phyloP scores from a whole-genome alignment of 2,329 filamentous ascomycete species.

The Polytolypa hystricis region DNA sequence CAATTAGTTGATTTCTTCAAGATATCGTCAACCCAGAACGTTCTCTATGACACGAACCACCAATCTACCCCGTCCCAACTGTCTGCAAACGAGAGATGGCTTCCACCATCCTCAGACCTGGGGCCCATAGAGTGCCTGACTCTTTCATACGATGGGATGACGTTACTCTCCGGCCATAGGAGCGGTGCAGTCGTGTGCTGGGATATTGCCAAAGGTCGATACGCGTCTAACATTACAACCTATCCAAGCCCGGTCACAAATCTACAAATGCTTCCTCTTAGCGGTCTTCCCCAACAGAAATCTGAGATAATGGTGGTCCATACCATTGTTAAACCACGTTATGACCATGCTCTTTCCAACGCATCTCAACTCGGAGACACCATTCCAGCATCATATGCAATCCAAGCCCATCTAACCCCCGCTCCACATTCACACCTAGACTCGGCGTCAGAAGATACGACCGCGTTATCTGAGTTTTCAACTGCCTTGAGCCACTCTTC shows the following conservation, averaged over 20 bases:
- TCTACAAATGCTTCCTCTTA: conserved; percentile 58
- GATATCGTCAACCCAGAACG: conserved; percentile 33
- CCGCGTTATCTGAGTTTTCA: conserved; percentile 19
- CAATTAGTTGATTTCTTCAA: conserved; percentile 67
- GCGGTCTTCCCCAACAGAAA: conserved; percentile 31
- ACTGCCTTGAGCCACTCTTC: conserved; percentile 28
- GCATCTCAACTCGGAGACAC: conserved; percentile 23
- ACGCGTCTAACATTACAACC: conserved; percentile 55
- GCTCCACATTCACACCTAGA: conserved; percentile 8
- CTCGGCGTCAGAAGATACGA: conserved; percentile 5
- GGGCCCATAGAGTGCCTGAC: conserved; percentile 58
- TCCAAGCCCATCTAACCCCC: conserved; percentile 28
- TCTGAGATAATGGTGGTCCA: conserved; percentile 40
- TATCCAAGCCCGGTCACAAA: conserved; percentile 78
- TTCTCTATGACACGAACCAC: conserved; percentile 24
- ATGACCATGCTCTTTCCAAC: conserved; percentile 30
- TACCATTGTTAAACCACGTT: conserved; percentile 64
- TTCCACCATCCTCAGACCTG: conserved; percentile 49
- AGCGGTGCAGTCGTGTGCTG: conserved; percentile 70
- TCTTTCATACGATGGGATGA: conserved; percentile 72
- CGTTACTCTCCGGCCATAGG: conserved; percentile 67
- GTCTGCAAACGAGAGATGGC: conserved; percentile 31
- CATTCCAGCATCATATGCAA: conserved; percentile 33
- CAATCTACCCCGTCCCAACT: conserved; percentile 33
- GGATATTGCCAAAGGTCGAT: conserved; percentile 63